Evolutionary conservation across 192 early-diverging fungal genomes (phyloP), one percentile per base, ranked within the genome.

Genomic region (Coemansia guatemalensis): DNA sequence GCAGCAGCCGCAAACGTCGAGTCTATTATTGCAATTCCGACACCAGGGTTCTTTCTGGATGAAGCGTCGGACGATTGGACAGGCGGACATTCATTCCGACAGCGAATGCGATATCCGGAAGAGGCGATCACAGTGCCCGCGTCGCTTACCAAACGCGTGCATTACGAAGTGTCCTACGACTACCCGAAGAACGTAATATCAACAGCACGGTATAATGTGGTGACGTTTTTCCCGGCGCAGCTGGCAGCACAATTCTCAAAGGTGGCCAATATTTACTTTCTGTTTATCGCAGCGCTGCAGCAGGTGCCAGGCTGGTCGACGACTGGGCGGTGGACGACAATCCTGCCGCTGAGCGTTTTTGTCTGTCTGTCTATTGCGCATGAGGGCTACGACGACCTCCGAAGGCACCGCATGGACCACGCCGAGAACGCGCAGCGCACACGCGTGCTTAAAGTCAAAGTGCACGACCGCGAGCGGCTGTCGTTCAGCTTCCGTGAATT

Each of bases 241-340:
- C 69, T 99, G 54, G 93, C 90, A 67, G 96, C 96, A 77, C 97
- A 99, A 82, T 99, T 99, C 72, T 89, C 92, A 26, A 87, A 87
- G 44, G 84, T 97, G 8, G 97, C 97, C 48, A 99, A 99, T 71
- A 82, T 97, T 30, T 99, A 96, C 72, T 99, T 99, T 69, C 68
- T 96, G 58, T 90, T 90, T 47, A 64, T 97, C 7, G 93, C 94
- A 4, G 83, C 93, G 27, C 81, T 98, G 56, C 94, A 96, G 76
- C 80, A 86, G 29, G 90, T 93, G 58, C 84, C 88, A 0, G 85
- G 84, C 9, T 88, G 88, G 81, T 86, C 85, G 39, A 90, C 92
- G 1, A 93, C 92, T 2, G 92, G 92, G 23, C 85, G 85, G 30
- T 92, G 83, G 75, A 92, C 89, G 18, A 93, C 92, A 5, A 67